phyloP scores from a whole-genome alignment of 768 basidiomycete species.

The Leccinum variicolor region DNA sequence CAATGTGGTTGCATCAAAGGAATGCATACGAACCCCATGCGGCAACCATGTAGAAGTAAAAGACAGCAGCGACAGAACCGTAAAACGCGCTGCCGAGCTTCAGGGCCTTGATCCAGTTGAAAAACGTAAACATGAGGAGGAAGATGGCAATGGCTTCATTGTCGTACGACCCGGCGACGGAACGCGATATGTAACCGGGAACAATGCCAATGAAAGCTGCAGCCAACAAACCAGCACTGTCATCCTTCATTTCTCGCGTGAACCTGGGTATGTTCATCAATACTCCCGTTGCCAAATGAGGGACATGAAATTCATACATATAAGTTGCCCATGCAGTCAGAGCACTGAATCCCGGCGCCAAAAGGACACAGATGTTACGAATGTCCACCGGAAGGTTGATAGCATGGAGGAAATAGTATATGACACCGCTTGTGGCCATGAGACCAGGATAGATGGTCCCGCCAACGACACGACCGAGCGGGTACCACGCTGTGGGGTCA shows the following conservation, averaged over 20 bases:
- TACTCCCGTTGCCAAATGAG: neutral
- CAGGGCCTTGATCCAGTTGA: slow-evolving; percentile 92
- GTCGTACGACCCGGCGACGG: slow-evolving; percentile 98
- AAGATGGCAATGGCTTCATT: slow-evolving; percentile 99
- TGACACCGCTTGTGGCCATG: slow-evolving; percentile 97
- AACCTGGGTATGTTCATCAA: slow-evolving; percentile 53
- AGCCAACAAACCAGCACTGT: slow-evolving; percentile 93
- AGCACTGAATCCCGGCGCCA: slow-evolving; percentile 96
- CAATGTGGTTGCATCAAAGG: neutral
- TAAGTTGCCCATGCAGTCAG: slow-evolving; percentile 97
- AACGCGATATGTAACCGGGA: slow-evolving; percentile 98
- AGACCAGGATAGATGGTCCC: slow-evolving; percentile 98
- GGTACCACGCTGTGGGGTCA: slow-evolving; percentile 99
- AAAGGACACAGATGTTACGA: slow-evolving; percentile 91
- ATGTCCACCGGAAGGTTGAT: slow-evolving; percentile 97
- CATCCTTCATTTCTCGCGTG: slow-evolving; percentile 94
- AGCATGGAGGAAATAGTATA: slow-evolving; percentile 86
- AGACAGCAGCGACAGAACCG: slow-evolving; percentile 86
- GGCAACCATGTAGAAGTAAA: slow-evolving; percentile 99
- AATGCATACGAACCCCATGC: slow-evolving; percentile 77
- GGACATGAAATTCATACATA: slow-evolving; percentile 52
- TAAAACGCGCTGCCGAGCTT: slow-evolving; percentile 92
- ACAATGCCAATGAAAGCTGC: slow-evolving; percentile 98
- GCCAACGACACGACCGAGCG: slow-evolving; percentile 95
- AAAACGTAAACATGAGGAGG: slow-evolving; percentile 99